A percentile compares a stretch with the other conserved stretches of the same genome.
These are phyloP conservation scores for Neurospora sublineolata DNA, from an alignment of 495 filamentous ascomycete species.

Conservation along the genomic window DNA sequence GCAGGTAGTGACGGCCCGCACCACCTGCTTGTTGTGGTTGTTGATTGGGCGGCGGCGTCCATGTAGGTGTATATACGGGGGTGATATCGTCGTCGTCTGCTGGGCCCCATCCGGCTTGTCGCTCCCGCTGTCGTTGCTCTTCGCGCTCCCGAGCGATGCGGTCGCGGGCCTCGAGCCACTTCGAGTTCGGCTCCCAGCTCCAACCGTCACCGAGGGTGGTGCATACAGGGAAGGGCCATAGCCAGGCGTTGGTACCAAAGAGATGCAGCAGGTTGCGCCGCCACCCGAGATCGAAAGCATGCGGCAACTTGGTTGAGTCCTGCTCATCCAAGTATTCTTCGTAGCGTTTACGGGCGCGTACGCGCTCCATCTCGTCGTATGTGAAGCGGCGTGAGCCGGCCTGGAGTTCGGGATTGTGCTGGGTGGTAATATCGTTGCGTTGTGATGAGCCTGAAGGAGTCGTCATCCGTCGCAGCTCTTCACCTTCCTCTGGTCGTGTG, in stretches of 20 bases:
- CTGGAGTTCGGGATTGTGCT: conserved; percentile 37
- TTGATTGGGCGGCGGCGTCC: conserved; percentile 4
- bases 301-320: conserved; percentile 74
- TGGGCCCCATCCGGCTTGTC: conserved; percentile 43
- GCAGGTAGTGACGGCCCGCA: conserved; percentile 24
- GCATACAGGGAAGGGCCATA: conserved; percentile 73
- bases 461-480: conserved; percentile 31
- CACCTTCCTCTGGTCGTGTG: conserved; percentile 70
- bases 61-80: conserved; percentile 10
- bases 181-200: conserved; percentile 75
- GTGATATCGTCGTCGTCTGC: conserved; percentile 10
- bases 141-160: conserved; percentile 46
- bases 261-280: conserved; percentile 68
- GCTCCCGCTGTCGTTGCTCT: conserved; percentile 46
- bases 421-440: conserved; percentile 6
- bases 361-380: conserved; percentile 62
- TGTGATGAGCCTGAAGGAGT: neutral
- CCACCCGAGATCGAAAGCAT: conserved; percentile 85
- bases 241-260: conserved; percentile 56
- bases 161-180: conserved; percentile 59
- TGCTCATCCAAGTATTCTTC: conserved; percentile 80
- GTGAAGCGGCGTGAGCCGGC: conserved; percentile 36
- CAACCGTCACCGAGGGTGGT: conserved; percentile 89
- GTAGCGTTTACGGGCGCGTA: conserved; percentile 61
- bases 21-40: conserved; percentile 5